Evolutionary conservation across 2,329 filamentous ascomycete genomes (phyloP), one percentile per base, ranked within the genome.

Genomic region (Clarireedia sp.): DNA sequence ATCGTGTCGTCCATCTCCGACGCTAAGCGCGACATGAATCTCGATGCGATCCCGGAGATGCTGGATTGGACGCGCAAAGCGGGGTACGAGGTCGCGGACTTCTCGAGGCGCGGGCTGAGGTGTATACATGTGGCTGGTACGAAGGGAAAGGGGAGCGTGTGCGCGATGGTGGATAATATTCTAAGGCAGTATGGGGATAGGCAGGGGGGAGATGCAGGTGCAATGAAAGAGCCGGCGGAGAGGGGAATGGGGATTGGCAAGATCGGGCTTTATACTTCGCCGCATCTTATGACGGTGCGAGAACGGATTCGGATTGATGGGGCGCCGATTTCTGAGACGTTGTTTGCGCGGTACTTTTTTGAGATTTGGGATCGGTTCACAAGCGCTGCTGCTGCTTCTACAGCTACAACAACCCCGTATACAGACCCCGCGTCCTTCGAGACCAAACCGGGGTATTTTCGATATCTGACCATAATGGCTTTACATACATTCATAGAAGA

Each of bases 91-190:
- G 48, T 57, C 1, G 45, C 41, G 1, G 64, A 67, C 29, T 58
- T 67, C 21, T 49, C 58, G 7, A 60, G 56, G 16, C 56, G 46
- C 9, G 64, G 64, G 8, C 21, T 66, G 41, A 65, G 56, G 43
- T 66, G 78, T 62, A 82, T 97, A 58, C 92, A 97, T 68, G 83
- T 97, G 46, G 89, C 92, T 1, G 92, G 92, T 12, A 96, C 91
- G 4, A 97, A 96, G 70, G 92, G 92, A 58, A 97, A 66, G 44
- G 86, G 86, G 17, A 86, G 81, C 64, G 86, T 84, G 1, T 89
- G 84, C 64, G 84, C 83, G 40, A 87, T 86, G 64, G 73, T 80
- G 55, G 77, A 82, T 60, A 81, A 78, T n/a, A 82, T 89, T 59
- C 76, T 89, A 45, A 70, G 74, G 24, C 74, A 74, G 53, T 79